Evolutionary conservation across 306 rosid species (phyloP), one percentile per base, ranked within the genome.

Genomic region (Corylus americana): DNA sequence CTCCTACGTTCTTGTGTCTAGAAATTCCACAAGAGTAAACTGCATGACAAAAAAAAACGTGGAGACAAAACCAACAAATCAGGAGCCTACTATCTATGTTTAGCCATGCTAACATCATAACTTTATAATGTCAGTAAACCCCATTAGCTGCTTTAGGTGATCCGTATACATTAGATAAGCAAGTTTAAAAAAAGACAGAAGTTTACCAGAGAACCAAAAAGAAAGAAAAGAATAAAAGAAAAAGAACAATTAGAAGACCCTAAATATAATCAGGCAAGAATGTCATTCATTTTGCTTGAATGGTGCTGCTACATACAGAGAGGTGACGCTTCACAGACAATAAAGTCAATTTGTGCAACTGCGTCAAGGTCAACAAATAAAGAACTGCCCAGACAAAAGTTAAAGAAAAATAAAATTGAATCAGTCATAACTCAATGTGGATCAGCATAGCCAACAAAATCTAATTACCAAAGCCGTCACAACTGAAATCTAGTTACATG

Each of bases 11-110:
- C 70, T 37, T 61, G 79, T 5, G 71, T 75, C 82, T 18, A 81
- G 75, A 88, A 78, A 72, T 85, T 83, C 79, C 73, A 67, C 81
- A 77, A 64, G 69, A 72, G 57, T 78, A 67, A 83, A 75, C 87
- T 79, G 93, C 83, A 80, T 31, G 82, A 77, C 84, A 78, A 39
- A 71, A 31, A 39, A 70, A 80, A 29, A 22, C 73, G 27, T 51
- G 6, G 47, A 68, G 72, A 71, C 77, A 82, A 68, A 29, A 35
- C 72, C 77, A 74, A 71, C 42, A 57, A 72, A 72, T 55, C 48
- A n/a, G 72, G 76, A 81, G 67, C 17, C 77, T 81, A 48, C 55
- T 53, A 74, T 76, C 20, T 75, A 70, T 27, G 78, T 69, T 22
- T 22, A 22, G 25, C 0, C 25, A 22, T 22, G 25, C 25, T 51